Percentiles rank a stretch among this genome's conserved stretches.
phyloP scores from a whole-genome alignment of 257 asterid species.

The Scutellaria minor region DNA sequence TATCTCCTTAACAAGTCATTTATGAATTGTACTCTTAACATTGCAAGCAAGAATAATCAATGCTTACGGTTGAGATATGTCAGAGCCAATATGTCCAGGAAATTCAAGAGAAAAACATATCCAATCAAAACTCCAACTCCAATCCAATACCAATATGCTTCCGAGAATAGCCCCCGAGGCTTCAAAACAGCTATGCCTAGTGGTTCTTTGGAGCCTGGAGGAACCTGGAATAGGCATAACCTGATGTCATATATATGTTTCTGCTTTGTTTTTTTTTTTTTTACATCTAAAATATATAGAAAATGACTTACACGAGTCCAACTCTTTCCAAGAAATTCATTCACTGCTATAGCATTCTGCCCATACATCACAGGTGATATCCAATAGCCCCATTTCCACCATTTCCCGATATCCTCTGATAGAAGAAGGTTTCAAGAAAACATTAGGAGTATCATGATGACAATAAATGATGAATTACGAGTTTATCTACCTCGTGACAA shows the following conservation, averaged over 20 bases:
- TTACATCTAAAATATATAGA: background rate
- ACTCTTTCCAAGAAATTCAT: constrained; percentile 74
- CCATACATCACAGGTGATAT: constrained; percentile 79
- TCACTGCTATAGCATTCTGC: constrained; percentile 70
- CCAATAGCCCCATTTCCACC: constrained; percentile 92
- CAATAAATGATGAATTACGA: background rate
- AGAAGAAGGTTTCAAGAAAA: background rate
- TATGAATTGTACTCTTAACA: background rate
- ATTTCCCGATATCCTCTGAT: constrained; percentile 52
- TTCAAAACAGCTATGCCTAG: constrained; percentile 55
- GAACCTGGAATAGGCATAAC: constrained; percentile 37
- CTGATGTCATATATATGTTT: background rate
- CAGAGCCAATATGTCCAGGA: constrained; percentile 54
- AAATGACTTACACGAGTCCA: constrained; percentile 66
- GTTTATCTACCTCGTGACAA: constrained; percentile 56
- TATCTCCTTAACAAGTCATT: background rate
- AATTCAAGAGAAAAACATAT: constrained; percentile 57
- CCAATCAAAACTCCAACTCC: constrained; percentile 66
- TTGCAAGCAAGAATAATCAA: background rate
- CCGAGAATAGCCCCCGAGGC: constrained; percentile 59
- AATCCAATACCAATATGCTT: constrained; percentile 73
- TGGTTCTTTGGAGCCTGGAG: constrained; percentile 47
- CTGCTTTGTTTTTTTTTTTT: too few relatives aligned
- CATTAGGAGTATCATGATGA: background rate
- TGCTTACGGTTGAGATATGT: constrained; percentile 69